These are phyloP conservation scores for Davidsoniella virescens DNA, from an alignment of 2,329 filamentous ascomycete genomes.

Conservation along the genomic window DNA sequence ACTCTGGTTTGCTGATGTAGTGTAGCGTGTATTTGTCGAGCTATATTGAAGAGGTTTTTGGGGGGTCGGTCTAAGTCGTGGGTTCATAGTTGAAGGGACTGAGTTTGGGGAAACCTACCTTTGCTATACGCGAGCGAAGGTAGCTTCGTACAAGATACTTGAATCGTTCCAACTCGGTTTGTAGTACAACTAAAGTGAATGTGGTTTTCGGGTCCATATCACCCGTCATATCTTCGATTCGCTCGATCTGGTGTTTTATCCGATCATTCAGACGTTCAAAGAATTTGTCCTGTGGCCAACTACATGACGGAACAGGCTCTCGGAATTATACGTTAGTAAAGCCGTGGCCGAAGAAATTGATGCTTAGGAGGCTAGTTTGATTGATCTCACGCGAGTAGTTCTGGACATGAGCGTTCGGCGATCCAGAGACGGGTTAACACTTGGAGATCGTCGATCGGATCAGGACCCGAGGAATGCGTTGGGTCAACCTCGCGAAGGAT, in stretches of 20 bases:
- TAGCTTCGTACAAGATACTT: slow-evolving; percentile 81
- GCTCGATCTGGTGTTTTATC: slow-evolving; percentile 52
- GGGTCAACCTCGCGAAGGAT: slow-evolving; percentile 61
- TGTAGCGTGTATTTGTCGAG: slow-evolving; percentile 65
- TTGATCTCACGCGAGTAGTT: slow-evolving; percentile 41
- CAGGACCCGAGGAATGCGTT: slow-evolving; percentile 35
- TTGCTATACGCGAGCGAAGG: slow-evolving; percentile 69
- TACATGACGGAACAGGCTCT: slow-evolving; percentile 16
- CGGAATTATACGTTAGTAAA: slow-evolving; percentile 16
- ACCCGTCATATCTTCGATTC: slow-evolving; percentile 60
- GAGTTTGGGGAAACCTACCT: slow-evolving; percentile 36
- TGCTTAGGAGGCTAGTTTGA: too few species aligned
- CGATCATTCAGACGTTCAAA: slow-evolving; percentile 69
- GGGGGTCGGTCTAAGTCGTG: neutral
- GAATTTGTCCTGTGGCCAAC: slow-evolving; percentile 50
- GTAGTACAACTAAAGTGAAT: slow-evolving; percentile 83
- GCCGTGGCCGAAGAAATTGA: neutral
- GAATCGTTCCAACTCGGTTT: slow-evolving; percentile 88
- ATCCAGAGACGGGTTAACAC: slow-evolving; percentile 84
- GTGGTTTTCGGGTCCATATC: slow-evolving; percentile 82
- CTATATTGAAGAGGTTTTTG: slow-evolving; percentile 22
- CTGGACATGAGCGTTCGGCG: slow-evolving; percentile 75
- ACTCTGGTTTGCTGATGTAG: slow-evolving; percentile 42
- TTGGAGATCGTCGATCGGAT: slow-evolving; percentile 59
- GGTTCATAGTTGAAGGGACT: neutral